phyloP scores from a whole-genome alignment of 176 grass and related monocot species.

The Bonia amplexicaulis region DNA sequence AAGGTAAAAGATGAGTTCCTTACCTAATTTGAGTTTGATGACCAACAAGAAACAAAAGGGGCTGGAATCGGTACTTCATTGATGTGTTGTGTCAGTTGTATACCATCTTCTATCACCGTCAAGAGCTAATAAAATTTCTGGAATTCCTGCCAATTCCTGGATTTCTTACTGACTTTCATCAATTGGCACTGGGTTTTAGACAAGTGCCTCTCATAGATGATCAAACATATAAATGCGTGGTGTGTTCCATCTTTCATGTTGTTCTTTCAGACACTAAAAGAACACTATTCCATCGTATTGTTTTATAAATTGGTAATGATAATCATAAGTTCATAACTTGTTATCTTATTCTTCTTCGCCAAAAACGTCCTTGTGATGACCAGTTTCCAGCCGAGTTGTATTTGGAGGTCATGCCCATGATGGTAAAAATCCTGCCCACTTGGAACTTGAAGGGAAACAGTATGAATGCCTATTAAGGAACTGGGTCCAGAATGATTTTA shows the following conservation, averaged over 20 bases:
- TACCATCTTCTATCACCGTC: too few relatives aligned
- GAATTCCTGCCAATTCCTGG: neutral
- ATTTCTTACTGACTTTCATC: neutral
- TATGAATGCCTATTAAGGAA: neutral
- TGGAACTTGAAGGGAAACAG: neutral
- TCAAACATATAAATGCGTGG: neutral
- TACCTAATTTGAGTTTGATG: conserved; percentile 1
- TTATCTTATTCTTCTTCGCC: neutral
- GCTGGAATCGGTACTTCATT: neutral
- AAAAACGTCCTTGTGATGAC: neutral
- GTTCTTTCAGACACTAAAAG: too few relatives aligned
- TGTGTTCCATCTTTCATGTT: neutral
- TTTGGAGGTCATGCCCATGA: neutral
- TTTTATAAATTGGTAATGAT: neutral
- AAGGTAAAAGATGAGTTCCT: conserved; percentile 52
- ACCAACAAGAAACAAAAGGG: neutral
- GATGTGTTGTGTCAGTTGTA: neutral
- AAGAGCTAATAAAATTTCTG: neutral
- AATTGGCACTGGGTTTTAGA: neutral
- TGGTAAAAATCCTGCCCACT: neutral
- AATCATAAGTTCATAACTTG: neutral
- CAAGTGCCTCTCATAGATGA: neutral
- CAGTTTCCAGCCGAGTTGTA: neutral
- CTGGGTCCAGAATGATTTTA: neutral
- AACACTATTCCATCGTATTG: neutral